These are phyloP conservation scores for Parietichytrium sp. DNA, from an alignment of 108 stramenopile species.

Conservation along the genomic window DNA sequence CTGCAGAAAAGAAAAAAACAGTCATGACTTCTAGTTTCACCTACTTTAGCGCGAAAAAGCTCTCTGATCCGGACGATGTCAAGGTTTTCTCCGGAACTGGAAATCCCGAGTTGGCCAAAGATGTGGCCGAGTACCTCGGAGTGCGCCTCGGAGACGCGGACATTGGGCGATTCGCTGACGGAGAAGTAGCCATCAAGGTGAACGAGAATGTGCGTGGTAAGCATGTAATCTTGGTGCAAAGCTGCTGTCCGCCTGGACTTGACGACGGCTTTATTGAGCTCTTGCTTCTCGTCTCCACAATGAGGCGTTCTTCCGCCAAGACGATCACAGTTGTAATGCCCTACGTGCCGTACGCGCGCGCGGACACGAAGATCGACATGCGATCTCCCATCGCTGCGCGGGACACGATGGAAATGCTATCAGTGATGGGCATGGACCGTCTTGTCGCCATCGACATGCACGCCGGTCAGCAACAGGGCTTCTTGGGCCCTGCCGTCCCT, in stretches of 20 bases:
- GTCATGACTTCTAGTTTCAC: constrained; percentile 9
- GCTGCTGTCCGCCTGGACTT: constrained; percentile 34
- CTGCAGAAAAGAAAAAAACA: background rate
- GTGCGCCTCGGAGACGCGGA: background rate
- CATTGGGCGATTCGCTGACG: constrained; percentile 47
- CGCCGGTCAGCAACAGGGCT: constrained; percentile 37
- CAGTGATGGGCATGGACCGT: background rate
- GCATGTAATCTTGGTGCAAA: constrained; percentile 50
- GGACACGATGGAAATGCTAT: background rate
- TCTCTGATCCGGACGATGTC: background rate
- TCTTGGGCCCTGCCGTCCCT: constrained; percentile 33
- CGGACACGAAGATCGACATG: background rate
- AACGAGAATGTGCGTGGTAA: constrained; percentile 44
- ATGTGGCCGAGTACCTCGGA: constrained; percentile 22
- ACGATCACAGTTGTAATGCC: constrained; percentile 50
- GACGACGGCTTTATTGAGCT: constrained; percentile 51
- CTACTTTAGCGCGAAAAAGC: background rate
- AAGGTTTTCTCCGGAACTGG: background rate
- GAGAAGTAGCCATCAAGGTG: constrained; percentile 44
- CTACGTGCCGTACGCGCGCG: background rate
- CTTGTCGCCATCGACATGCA: constrained; percentile 18
- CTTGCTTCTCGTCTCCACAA: constrained; percentile 36
- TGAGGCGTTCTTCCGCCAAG: constrained; percentile 28
- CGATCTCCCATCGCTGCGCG: constrained; percentile 15
- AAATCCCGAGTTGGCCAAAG: background rate